Evolutionary conservation across 345 rosid species (phyloP).

Genomic region (Cochlearia excelsa): DNA sequence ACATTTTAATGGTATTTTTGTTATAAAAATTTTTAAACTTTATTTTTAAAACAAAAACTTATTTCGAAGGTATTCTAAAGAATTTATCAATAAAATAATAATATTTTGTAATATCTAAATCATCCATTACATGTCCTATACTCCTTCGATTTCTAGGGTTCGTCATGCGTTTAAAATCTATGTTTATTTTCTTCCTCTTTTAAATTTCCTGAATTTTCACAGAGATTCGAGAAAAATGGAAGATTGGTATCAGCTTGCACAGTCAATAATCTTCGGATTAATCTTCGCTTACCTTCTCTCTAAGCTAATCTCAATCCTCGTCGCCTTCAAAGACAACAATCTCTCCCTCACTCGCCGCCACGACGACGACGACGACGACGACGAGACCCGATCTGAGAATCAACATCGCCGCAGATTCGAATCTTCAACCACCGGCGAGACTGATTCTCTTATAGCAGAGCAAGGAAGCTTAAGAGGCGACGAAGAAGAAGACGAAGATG

Average conservation of each 20-base stretch:
- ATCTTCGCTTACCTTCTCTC: constrained; percentile 86
- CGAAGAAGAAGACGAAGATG: constrained; percentile 35
- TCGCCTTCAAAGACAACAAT: constrained; percentile 73
- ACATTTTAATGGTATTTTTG: too few species aligned
- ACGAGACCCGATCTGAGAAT: constrained; percentile 5
- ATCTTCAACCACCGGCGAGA: constrained; percentile 35
- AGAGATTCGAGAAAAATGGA: constrained; percentile 9
- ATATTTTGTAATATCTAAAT: too few species aligned
- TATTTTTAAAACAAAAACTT: too few species aligned
- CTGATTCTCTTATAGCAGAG: constrained; percentile 70
- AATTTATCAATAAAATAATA: too few species aligned
- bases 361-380: background rate
- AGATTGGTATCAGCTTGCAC: constrained; percentile 75
- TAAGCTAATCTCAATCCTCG: constrained; percentile 75
- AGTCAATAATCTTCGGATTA: constrained; percentile 66
- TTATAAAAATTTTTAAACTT: too few species aligned
- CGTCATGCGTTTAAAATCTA: too few species aligned
- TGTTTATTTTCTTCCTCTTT: too few species aligned
- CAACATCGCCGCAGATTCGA: constrained; percentile 18
- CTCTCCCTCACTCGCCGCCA: constrained; percentile 56
- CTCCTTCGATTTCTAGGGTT: background rate
- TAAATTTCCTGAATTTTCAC: too few species aligned
- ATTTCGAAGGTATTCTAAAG: too few species aligned
- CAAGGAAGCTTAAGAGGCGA: constrained; percentile 66
- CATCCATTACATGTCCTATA: too few species aligned